phyloP scores from a whole-genome alignment of 176 grass and related monocot genomes.

The Calamus simplicifolius region DNA sequence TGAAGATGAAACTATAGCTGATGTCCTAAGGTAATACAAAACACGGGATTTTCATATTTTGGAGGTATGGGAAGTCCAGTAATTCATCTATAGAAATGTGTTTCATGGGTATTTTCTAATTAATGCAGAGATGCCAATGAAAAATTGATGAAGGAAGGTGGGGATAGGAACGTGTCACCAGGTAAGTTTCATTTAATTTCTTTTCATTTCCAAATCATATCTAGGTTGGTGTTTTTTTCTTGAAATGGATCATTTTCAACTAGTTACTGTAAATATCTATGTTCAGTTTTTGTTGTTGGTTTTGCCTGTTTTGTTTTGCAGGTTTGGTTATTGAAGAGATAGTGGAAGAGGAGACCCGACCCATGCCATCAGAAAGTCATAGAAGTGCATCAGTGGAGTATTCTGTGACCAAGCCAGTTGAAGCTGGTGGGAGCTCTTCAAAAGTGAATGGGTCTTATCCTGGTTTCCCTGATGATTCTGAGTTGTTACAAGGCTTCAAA shows the following conservation, averaged over 20 bases:
- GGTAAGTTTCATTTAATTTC: constrained; percentile 26
- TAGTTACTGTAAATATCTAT: too few species aligned
- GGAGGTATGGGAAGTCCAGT: not conserved
- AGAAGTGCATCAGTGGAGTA: constrained; percentile 39
- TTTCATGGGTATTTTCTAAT: not conserved
- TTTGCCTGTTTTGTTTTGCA: constrained; percentile 24
- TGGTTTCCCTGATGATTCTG: not conserved
- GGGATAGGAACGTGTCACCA: constrained; percentile 23
- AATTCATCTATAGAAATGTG: not conserved
- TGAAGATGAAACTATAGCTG: constrained; percentile 96
- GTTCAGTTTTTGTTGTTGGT: constrained; percentile 1
- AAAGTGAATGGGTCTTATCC: constrained; percentile 6
- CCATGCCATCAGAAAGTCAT: constrained; percentile 31
- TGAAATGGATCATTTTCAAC: too few species aligned
- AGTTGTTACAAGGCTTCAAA: constrained; percentile 32
- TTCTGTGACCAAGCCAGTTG: constrained; percentile 32
- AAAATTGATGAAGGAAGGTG: constrained; percentile 36
- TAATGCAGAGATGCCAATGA: constrained; percentile 40
- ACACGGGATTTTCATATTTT: constrained; percentile 9
- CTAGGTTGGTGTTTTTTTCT: not conserved
- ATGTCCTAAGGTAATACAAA: constrained; percentile 51
- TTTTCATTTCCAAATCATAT: not conserved
- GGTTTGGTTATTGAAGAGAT: constrained; percentile 91
- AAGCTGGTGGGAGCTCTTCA: constrained; percentile 31
- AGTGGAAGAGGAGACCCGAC: constrained; percentile 35